Conservation (phyloP, 345 rosid genomes). For the Passiflora organensis region DNA sequence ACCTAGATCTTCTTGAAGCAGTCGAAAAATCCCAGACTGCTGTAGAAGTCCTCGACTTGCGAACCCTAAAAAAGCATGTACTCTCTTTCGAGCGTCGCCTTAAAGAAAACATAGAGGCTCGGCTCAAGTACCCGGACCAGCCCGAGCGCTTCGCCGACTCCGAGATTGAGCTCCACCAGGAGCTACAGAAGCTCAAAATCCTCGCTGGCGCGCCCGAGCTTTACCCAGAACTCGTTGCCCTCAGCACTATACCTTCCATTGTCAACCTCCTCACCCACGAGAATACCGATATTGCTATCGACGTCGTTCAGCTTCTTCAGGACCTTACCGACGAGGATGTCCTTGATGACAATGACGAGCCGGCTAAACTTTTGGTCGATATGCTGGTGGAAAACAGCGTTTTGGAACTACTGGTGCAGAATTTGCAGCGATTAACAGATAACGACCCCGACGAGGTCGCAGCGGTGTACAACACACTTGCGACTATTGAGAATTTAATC, state of each 20-base stretch:
- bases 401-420: constrained; percentile 85
- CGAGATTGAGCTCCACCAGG: constrained; percentile 81
- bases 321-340: constrained; percentile 93
- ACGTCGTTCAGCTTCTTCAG: constrained; percentile 81
- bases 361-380: constrained; percentile 65
- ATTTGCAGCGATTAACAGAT: constrained; percentile 73
- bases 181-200: constrained; percentile 78
- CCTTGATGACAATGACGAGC: constrained; percentile 81
- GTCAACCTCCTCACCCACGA: constrained; percentile 83
- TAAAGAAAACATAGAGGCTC: constrained; percentile 92
- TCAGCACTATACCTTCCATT: constrained; percentile 69
- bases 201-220: constrained; percentile 93
- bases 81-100: constrained; percentile 96
- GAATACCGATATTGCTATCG: constrained; percentile 77
- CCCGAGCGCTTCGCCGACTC: constrained; percentile 91
- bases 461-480: constrained; percentile 66
- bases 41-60: constrained; percentile 70
- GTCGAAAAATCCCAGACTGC: constrained; percentile 59
- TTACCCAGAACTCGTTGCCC: constrained; percentile 75
- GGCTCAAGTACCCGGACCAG: constrained; percentile 87
- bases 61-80: constrained; percentile 73
- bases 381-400: constrained; percentile 74
- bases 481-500: constrained; percentile 83
- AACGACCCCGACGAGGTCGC: constrained; percentile 83
- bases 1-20: constrained; percentile 81